Evolutionary conservation across 1,139 yeast genomes (phyloP), one percentile per base, ranked within the genome.

Genomic region (Blastobotrys arbuscula): DNA sequence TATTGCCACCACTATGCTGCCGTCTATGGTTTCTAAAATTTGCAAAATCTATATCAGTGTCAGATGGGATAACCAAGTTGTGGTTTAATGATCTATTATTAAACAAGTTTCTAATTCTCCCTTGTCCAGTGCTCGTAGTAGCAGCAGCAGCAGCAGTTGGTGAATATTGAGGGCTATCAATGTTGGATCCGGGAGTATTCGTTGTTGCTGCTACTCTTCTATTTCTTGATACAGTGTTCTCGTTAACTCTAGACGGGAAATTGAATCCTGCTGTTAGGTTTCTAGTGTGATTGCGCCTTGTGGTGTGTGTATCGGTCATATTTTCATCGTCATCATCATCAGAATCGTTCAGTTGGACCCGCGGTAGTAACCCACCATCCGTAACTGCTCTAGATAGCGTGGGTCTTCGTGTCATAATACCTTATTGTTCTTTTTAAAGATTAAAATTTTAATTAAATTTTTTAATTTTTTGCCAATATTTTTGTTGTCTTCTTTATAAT

Each of bases 361-460:
- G n/a, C 6, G 34, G 26, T 2, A 16, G 7, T 16, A 23, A 4
- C 18, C 40, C 39, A 13, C 45, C 45, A 15, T 42, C 45, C 10
- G 45, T 42, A 9, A 42, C 16, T 33, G 45, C n/a, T 33, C 45
- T 33, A 8, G 45, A 42, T 16, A 42, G n/a, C n/a, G 39, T 34
- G 2, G 45, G 45, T n/a, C 45, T 10, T 23, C 39, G n/a, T n/a
- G n/a, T n/a, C n/a, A n/a, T n/a, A n/a, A n/a, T n/a, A n/a, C n/a
- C n/a, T n/a, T n/a, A n/a, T n/a, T n/a, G n/a, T n/a, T n/a, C n/a
- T n/a, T n/a, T n/a, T n/a, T n/a, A n/a, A n/a, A n/a, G n/a, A n/a
- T n/a, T n/a, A n/a, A n/a, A n/a, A n/a, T n/a, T n/a, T n/a, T n/a
- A n/a, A n/a, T n/a, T n/a, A n/a, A n/a, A n/a, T n/a, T n/a, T n/a